phyloP scores from a whole-genome alignment of 1,284 basidiomycete species.

The Moesziomyces globuligerus region DNA sequence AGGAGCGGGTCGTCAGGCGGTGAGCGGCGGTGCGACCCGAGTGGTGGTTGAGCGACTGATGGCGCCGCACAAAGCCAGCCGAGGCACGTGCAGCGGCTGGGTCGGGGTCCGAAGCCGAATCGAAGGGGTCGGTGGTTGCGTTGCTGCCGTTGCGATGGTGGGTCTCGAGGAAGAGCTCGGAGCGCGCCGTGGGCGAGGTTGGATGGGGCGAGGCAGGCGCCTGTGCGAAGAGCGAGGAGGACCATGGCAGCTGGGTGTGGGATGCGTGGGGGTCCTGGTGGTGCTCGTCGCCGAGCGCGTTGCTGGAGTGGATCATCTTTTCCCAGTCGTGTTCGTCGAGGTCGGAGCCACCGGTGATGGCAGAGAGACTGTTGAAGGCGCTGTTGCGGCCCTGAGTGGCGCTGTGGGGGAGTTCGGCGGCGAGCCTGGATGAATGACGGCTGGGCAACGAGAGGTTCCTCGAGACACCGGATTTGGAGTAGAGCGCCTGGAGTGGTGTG shows the following conservation, averaged over 20 bases:
- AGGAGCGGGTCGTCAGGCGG: constrained; percentile 36
- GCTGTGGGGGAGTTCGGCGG: constrained; percentile 23
- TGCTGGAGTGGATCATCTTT: constrained; percentile 48
- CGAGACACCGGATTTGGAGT: constrained; percentile 42
- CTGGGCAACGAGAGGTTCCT: constrained; percentile 45
- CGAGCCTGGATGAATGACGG: constrained; percentile 34
- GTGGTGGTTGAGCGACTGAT: constrained; percentile 59
- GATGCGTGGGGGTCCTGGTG: constrained; percentile 28
- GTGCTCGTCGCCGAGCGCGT: constrained; percentile 45
- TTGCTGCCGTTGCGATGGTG: constrained; percentile 25
- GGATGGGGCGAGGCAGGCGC: constrained; percentile 23
- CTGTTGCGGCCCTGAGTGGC: constrained; percentile 36
- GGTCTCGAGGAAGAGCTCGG: constrained; percentile 11
- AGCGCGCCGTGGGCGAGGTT: constrained; percentile 28
- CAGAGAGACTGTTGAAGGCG: constrained; percentile 54
- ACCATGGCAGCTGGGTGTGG: constrained; percentile 28
- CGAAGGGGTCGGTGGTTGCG: constrained; percentile 17
- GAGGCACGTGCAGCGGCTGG: constrained; percentile 18
- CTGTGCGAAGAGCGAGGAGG: constrained; percentile 29
- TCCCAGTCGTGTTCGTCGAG: constrained; percentile 61
- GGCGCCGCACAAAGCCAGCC: constrained; percentile 40
- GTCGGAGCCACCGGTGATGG: constrained; percentile 54
- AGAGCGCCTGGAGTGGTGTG: constrained; percentile 41
- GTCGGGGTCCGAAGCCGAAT: constrained; percentile 26
- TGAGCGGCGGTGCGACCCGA: constrained; percentile 29